Percentiles rank a stretch among this genome's conserved stretches.
phyloP scores from a whole-genome alignment of 306 rosid genomes.

The Chamaecrista fasciculata region DNA sequence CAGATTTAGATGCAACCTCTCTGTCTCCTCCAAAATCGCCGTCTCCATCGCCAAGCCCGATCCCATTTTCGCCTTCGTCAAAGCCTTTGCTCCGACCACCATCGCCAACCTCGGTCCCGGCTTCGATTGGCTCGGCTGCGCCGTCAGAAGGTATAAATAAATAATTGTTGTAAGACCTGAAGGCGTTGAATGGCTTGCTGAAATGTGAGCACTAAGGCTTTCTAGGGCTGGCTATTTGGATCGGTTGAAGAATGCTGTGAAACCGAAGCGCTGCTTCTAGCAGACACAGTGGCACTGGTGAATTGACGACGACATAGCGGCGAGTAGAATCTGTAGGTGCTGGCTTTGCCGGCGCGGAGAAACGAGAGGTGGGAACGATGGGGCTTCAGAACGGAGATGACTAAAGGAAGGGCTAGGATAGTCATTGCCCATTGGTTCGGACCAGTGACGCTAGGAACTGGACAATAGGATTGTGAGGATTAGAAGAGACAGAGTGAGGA shows the following conservation, averaged over 20 bases:
- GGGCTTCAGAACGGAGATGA: constrained; percentile 69
- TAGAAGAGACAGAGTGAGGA: too few relatives aligned
- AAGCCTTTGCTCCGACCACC: too few relatives aligned
- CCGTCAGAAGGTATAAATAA: neutral
- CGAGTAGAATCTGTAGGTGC: constrained; percentile 13
- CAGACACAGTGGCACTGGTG: constrained; percentile 38
- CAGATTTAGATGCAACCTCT: too few relatives aligned
- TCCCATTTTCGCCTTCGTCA: too few relatives aligned
- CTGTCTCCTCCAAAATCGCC: too few relatives aligned
- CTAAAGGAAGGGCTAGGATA: constrained; percentile 58
- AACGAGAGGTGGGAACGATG: constrained; percentile 40
- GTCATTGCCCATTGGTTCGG: constrained; percentile 45
- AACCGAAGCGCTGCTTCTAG: constrained; percentile 39
- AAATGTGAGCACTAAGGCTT: constrained; percentile 56
- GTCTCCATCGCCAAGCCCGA: too few relatives aligned
- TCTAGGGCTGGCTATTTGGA: constrained; percentile 25
- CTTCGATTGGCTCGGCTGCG: too few relatives aligned
- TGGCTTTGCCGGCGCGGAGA: constrained; percentile 27
- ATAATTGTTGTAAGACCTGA: constrained; percentile 69
- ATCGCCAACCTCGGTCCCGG: too few relatives aligned
- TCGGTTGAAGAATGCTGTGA: constrained; percentile 40
- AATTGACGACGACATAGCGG: constrained; percentile 36
- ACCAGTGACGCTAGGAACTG: neutral
- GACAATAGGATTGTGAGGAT: too few relatives aligned
- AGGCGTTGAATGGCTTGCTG: constrained; percentile 98